phyloP scores from a whole-genome alignment of 2,329 filamentous ascomycete genomes.

The Cryphonectria nitschkei region DNA sequence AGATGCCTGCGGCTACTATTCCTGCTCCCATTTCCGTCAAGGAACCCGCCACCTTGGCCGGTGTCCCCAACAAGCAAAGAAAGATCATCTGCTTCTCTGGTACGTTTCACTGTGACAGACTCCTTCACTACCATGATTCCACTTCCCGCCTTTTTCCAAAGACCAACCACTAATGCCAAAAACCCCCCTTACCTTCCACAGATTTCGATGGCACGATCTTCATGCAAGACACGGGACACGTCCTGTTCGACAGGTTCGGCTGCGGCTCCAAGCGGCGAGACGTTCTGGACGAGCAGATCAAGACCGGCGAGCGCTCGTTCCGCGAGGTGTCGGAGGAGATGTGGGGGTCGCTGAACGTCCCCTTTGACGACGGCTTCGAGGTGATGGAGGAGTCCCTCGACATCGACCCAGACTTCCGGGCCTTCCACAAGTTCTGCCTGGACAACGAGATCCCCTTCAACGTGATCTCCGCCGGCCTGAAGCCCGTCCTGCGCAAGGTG shows the following conservation, averaged over 20 bases:
- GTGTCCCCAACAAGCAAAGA: constrained; percentile 48
- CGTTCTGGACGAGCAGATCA: constrained; percentile 65
- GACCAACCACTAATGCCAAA: background rate
- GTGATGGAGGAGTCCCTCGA: constrained; percentile 65
- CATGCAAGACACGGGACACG: constrained; percentile 71
- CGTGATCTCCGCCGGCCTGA: constrained; percentile 69
- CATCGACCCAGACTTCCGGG: constrained; percentile 65
- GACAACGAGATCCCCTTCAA: constrained; percentile 68
- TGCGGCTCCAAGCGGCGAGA: constrained; percentile 61
- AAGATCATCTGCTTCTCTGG: constrained; percentile 64
- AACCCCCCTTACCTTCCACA: constrained; percentile 34
- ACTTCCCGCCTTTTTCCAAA: background rate
- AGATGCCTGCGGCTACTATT: constrained; percentile 45
- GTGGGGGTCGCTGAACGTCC: constrained; percentile 68
- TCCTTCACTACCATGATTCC: background rate
- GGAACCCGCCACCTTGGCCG: constrained; percentile 34
- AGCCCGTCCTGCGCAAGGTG: constrained; percentile 64
- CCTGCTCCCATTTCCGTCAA: constrained; percentile 39
- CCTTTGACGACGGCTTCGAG: constrained; percentile 69
- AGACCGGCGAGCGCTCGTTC: constrained; percentile 67
- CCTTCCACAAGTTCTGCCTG: constrained; percentile 68
- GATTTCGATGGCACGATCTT: constrained; percentile 76
- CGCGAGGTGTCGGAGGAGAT: constrained; percentile 73
- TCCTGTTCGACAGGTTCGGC: constrained; percentile 68
- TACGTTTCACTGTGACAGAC: constrained; percentile 36